Conservation (phyloP, 768 basidiomycete species). For the Hericium coralloides region DNA sequence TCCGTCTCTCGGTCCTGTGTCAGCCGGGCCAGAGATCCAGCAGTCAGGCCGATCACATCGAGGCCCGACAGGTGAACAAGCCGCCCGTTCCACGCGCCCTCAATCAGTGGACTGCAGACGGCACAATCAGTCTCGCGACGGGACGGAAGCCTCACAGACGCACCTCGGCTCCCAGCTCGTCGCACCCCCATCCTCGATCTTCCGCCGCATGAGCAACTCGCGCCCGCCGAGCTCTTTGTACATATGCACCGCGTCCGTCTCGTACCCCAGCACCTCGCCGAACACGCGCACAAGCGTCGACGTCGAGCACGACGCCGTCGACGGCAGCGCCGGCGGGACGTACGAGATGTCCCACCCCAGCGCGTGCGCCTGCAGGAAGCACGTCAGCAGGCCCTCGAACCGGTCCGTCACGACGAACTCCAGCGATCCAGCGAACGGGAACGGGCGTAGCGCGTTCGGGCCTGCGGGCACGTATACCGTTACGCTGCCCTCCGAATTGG, state of each 20-base stretch:
- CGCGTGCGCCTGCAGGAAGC: constrained; percentile 53
- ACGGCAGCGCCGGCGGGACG: constrained; percentile 47
- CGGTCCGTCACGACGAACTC: constrained; percentile 39
- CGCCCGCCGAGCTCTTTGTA: constrained; percentile 64
- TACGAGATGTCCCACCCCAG: constrained; percentile 59
- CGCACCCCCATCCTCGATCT: constrained; percentile 47
- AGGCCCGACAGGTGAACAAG: constrained; percentile 51
- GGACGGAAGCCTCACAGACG: neutral
- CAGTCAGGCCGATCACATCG: constrained; percentile 59
- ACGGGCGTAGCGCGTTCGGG: constrained; percentile 33
- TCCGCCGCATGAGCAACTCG: constrained; percentile 54
- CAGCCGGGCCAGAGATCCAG: constrained; percentile 50
- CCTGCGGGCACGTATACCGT: constrained; percentile 41
- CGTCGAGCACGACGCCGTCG: constrained; percentile 54
- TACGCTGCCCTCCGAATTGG: constrained; percentile 21
- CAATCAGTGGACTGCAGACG: constrained; percentile 37
- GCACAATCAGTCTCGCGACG: neutral
- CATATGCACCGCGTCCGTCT: constrained; percentile 49
- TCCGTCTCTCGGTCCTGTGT: constrained; percentile 56
- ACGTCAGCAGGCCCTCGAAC: constrained; percentile 50
- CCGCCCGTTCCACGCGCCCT: constrained; percentile 47
- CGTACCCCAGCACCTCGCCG: constrained; percentile 50
- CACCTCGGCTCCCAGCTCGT: constrained; percentile 51
- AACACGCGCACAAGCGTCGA: constrained; percentile 48
- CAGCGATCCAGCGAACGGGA: constrained; percentile 28